These are phyloP conservation scores for Mycena olivaceomarginata DNA, from an alignment of 768 basidiomycete genomes.

Conservation along the genomic window DNA sequence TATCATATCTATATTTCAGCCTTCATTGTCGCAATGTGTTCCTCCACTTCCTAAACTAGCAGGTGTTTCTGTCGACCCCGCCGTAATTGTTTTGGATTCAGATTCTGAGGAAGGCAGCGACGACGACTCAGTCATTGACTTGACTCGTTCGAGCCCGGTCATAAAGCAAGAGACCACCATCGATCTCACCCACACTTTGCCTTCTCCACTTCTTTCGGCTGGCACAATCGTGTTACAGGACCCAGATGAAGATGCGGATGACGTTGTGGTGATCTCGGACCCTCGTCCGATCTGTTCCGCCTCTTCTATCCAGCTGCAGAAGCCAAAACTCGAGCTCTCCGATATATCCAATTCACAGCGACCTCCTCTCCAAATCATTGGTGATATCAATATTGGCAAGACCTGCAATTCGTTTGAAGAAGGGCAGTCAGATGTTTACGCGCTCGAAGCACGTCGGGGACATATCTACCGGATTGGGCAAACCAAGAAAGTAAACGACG, in stretches of 20 bases:
- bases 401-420: slow-evolving; percentile 29
- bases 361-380: slow-evolving; percentile 16
- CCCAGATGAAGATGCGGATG: slow-evolving; percentile 6
- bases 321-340: slow-evolving; percentile 18
- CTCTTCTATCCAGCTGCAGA: background rate
- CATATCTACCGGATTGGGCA: slow-evolving; percentile 46
- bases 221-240: slow-evolving; percentile 15
- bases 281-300: too few relatives aligned
- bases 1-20: too few relatives aligned
- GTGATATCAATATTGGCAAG: slow-evolving; percentile 4
- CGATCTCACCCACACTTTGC: background rate
- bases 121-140: slow-evolving; percentile 18
- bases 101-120: slow-evolving; percentile 2
- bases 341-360: slow-evolving; percentile 36
- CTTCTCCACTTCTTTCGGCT: background rate
- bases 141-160: slow-evolving; percentile 6
- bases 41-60: slow-evolving; percentile 5
- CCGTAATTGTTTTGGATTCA: background rate
- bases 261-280: background rate
- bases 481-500: slow-evolving; percentile 27
- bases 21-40: background rate
- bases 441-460: slow-evolving; percentile 38
- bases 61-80: background rate
- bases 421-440: slow-evolving; percentile 34
- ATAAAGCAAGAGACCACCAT: background rate